Evolutionary conservation across 306 rosid species (phyloP).

Genomic region (Acacia melanoxylon): DNA sequence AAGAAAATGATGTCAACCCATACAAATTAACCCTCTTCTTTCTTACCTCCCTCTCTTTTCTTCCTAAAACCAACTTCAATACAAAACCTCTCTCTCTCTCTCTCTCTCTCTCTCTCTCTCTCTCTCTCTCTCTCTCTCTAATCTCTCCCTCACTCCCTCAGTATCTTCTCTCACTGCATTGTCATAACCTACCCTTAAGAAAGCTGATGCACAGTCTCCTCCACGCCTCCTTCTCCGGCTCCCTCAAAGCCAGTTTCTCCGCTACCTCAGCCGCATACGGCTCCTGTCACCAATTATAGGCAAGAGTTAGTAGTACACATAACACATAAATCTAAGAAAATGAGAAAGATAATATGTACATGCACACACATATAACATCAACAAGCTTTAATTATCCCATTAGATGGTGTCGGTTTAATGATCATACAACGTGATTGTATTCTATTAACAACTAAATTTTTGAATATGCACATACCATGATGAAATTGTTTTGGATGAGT

Average conservation of each 20-base stretch:
- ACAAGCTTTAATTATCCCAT: background rate
- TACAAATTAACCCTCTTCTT: background rate
- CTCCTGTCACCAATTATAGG: slow-evolving; percentile 40
- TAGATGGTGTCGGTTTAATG: too few relatives aligned
- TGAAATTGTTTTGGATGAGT: slow-evolving; percentile 46
- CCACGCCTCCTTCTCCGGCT: slow-evolving; percentile 84
- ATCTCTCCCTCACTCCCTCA: background rate
- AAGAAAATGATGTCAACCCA: background rate
- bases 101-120: too few relatives aligned
- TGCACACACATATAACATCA: background rate
- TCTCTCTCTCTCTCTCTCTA: too few relatives aligned
- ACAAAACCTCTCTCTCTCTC: background rate
- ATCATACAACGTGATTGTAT: too few relatives aligned
- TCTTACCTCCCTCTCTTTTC: background rate
- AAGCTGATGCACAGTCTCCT: slow-evolving; percentile 67
- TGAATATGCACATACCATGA: slow-evolving; percentile 42
- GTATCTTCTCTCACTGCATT: background rate
- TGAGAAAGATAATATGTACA: background rate
- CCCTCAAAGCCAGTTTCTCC: slow-evolving; percentile 46
- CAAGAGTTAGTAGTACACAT: background rate
- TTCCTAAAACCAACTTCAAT: background rate
- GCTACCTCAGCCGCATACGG: slow-evolving; percentile 44
- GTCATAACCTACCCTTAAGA: slow-evolving; percentile 66
- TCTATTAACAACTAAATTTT: background rate
- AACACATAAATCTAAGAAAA: background rate